phyloP scores from a whole-genome alignment of 2,329 filamentous ascomycete species.

The Scedosporium minutisporum region DNA sequence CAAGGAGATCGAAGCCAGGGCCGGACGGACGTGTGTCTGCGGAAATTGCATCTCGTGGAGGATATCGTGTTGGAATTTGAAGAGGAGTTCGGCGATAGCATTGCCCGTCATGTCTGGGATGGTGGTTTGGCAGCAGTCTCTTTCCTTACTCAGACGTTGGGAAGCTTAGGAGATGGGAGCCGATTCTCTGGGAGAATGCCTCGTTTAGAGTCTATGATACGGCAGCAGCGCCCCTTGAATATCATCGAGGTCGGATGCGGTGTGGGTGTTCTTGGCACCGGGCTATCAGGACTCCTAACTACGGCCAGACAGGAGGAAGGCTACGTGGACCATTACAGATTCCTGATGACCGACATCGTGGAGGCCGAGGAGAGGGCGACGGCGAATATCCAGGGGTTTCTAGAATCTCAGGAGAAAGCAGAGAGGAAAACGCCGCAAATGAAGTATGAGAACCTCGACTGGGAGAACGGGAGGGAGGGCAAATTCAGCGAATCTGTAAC shows the following conservation, averaged over 20 bases:
- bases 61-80: conserved; percentile 30
- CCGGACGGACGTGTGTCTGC: conserved; percentile 18
- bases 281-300: conserved; percentile 28
- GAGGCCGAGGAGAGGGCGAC: conserved; percentile 41
- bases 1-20: conserved; percentile 4
- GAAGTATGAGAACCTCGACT: conserved; percentile 46
- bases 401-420: not conserved
- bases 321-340: conserved; percentile 15
- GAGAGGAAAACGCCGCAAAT: conserved; percentile 16
- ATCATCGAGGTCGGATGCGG: conserved; percentile 48
- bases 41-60: not conserved
- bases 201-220: not conserved
- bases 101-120: conserved; percentile 51
- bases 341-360: conserved; percentile 46
- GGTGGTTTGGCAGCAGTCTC: conserved; percentile 39
- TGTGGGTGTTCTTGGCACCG: conserved; percentile 45
- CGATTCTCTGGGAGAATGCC: not conserved
- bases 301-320: conserved; percentile 7
- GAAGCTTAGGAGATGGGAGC: not conserved
- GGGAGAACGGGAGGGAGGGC: conserved; percentile 40
- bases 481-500: conserved; percentile 29
- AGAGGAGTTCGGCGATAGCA: conserved; percentile 50
- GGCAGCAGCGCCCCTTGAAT: conserved; percentile 20
- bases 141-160: conserved; percentile 14
- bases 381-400: conserved; percentile 33